A percentile compares a stretch with the other conserved stretches of the same genome.
Evolutionary conservation across 495 filamentous ascomycete genomes (phyloP).

Genomic region (Aspergillus panamensis): DNA sequence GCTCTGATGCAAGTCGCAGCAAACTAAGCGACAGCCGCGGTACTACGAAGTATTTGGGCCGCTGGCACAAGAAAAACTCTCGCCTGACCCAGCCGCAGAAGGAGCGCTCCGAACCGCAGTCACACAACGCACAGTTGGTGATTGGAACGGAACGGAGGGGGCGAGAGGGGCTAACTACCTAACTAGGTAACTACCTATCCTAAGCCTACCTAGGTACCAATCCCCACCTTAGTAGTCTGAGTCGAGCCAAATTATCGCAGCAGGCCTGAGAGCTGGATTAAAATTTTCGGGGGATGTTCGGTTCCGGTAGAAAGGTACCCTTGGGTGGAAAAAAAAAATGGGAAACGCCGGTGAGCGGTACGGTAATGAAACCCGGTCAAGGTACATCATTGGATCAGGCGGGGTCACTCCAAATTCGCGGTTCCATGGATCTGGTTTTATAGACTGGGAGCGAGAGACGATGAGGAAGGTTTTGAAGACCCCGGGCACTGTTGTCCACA

Average conservation of each 20-base stretch:
- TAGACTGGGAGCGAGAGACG: not conserved
- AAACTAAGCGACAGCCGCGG: conserved; percentile 23
- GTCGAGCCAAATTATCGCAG: not conserved
- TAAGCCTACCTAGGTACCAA: not conserved
- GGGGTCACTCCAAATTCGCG: conserved; percentile 1
- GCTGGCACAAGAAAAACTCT: conserved; percentile 12
- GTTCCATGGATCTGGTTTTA: conserved; percentile 22
- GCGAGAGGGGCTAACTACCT: too few species aligned
- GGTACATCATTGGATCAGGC: conserved; percentile 10
- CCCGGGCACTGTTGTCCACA: conserved; percentile 5
- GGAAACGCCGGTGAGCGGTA: conserved; percentile 8
- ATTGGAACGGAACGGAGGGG: conserved; percentile 12
- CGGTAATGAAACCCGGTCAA: not conserved
- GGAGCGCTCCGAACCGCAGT: conserved; percentile 28
- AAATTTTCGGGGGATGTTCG: conserved; percentile 17
- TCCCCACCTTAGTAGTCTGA: not conserved
- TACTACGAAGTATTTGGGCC: too few species aligned
- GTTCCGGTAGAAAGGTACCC: conserved; percentile 17
- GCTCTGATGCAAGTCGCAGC: conserved; percentile 10
- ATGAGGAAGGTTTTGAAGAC: conserved; percentile 11
- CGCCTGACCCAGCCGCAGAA: conserved; percentile 23
- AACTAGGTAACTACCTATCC: too few species aligned
- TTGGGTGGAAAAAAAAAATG: not conserved
- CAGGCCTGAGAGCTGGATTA: not conserved
- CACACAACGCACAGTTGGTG: conserved; percentile 17